phyloP scores from a whole-genome alignment of 257 asterid genomes.

The Solanum sejunctum region DNA sequence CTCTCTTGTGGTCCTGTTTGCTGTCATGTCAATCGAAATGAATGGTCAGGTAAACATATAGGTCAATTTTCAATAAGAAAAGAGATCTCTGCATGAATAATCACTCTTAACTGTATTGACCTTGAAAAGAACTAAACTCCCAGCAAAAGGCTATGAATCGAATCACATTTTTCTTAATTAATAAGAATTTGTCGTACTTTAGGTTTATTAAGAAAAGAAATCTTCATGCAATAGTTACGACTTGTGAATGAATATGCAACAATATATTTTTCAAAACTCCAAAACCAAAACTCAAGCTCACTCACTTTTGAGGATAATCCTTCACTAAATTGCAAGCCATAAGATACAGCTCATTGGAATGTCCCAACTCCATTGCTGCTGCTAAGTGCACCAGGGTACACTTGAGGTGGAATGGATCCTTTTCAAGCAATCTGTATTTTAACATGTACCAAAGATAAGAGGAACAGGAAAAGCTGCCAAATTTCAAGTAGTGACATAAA shows the following conservation, averaged over 20 bases:
- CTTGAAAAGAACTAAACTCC: background rate
- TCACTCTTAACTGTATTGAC: background rate
- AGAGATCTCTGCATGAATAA: background rate
- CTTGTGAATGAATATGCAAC: background rate
- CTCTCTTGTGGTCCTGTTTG: background rate
- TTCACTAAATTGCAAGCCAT: constrained; percentile 97
- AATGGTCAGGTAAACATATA: background rate
- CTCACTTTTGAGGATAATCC: constrained; percentile 97
- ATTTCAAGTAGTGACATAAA: background rate
- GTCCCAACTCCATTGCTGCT: constrained; percentile 98
- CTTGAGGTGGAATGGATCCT: constrained; percentile 95
- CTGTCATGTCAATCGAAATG: background rate
- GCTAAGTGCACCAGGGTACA: constrained; percentile 92
- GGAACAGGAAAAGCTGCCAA: background rate
- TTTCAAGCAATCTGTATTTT: constrained; percentile 82
- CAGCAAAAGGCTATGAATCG: background rate
- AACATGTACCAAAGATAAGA: constrained; percentile 10
- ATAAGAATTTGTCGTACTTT: background rate
- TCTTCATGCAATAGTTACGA: background rate
- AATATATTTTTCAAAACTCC: background rate
- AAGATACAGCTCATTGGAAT: constrained; percentile 91
- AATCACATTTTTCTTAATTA: background rate
- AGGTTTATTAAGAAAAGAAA: background rate
- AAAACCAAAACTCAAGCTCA: background rate
- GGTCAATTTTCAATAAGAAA: background rate